These are phyloP conservation scores for Fusarium begoniae DNA, from an alignment of 2,329 filamentous ascomycete genomes.

Conservation along the genomic window DNA sequence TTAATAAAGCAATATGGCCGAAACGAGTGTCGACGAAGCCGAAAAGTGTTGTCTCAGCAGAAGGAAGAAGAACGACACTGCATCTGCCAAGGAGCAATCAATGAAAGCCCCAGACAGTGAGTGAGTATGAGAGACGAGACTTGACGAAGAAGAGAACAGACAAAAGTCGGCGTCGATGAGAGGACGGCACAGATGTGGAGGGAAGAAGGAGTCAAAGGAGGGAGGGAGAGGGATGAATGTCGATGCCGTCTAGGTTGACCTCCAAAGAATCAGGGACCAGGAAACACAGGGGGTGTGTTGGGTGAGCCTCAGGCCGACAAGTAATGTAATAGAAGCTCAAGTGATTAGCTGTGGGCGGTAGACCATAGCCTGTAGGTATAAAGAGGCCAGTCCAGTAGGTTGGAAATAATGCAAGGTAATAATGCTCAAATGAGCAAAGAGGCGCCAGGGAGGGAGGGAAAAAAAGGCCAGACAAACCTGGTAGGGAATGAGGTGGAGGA, in stretches of 20 bases:
- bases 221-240: constrained; percentile 33
- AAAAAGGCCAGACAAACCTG: constrained; percentile 41
- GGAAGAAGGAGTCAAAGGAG: constrained; percentile 37
- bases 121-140: constrained; percentile 27
- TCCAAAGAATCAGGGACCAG: constrained; percentile 33
- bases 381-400: constrained; percentile 19
- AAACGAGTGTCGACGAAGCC: constrained; percentile 47
- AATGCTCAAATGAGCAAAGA: constrained; percentile 45
- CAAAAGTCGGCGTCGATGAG: constrained; percentile 32
- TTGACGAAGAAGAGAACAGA: constrained; percentile 29
- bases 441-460: constrained; percentile 48
- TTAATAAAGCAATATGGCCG: constrained; percentile 44
- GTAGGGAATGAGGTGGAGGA: constrained; percentile 46
- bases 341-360: constrained; percentile 33
- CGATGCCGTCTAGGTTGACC: constrained; percentile 37
- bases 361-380: not conserved
- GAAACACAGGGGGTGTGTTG: constrained; percentile 30
- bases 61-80: constrained; percentile 41
- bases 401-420: constrained; percentile 41
- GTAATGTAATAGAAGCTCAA: constrained; percentile 11
- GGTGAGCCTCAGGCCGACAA: constrained; percentile 41
- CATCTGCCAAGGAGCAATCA: constrained; percentile 45
- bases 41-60: constrained; percentile 43
- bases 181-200: constrained; percentile 39
- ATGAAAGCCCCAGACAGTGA: constrained; percentile 32